A percentile compares a stretch with the other conserved stretches of the same genome.
Conservation (phyloP, 2,329 filamentous ascomycete genomes). For the Alternaria ventricosa region DNA sequence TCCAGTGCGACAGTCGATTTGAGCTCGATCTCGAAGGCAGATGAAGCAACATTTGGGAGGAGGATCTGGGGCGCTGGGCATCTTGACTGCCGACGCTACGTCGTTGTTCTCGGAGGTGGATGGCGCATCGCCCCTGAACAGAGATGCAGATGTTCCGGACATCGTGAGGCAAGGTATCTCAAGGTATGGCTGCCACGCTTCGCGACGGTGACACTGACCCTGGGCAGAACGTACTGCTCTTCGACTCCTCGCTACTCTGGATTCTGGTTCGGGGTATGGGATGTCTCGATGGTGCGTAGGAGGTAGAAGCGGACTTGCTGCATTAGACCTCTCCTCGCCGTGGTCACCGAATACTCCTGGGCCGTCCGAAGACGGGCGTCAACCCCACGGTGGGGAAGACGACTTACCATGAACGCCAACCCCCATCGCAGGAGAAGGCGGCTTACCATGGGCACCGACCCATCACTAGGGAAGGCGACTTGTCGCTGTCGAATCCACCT, state of each 20-base stretch:
- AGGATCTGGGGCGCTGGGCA: background rate
- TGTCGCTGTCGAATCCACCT: background rate
- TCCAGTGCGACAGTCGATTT: too few species aligned
- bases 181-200: background rate
- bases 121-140: background rate
- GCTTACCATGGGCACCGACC: background rate
- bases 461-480: background rate
- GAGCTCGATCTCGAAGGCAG: too few species aligned
- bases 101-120: background rate
- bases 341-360: background rate
- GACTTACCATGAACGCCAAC: background rate
- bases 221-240: background rate
- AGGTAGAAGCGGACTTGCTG: background rate
- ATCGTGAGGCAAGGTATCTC: background rate
- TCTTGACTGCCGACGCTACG: background rate
- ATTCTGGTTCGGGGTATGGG: background rate
- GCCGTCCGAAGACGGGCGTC: background rate
- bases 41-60: background rate
- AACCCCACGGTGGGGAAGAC: background rate
- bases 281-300: background rate
- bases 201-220: background rate
- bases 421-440: background rate
- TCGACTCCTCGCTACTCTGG: background rate
- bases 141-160: background rate
- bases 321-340: background rate